phyloP scores from a whole-genome alignment of 1,284 basidiomycete species.

The Cutaneotrichosporon cutaneum region DNA sequence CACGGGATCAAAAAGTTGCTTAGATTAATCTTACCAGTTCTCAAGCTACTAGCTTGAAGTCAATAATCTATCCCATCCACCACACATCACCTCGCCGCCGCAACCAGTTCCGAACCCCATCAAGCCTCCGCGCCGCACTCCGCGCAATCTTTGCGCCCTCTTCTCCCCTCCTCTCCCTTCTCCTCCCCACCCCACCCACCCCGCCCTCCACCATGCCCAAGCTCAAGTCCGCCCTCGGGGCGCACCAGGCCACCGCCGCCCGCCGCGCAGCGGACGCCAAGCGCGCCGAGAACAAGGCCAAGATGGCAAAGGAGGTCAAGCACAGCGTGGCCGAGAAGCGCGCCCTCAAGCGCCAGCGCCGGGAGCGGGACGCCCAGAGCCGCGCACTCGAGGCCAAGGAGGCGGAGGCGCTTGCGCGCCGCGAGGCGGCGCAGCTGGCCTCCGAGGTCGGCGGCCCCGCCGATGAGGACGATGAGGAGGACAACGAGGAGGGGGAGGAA shows the following conservation, averaged over 20 bases:
- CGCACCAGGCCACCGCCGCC: slow-evolving; percentile 28
- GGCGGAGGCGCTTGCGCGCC: slow-evolving; percentile 3
- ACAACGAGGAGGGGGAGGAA: slow-evolving; percentile 1
- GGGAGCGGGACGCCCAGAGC: slow-evolving; percentile 9
- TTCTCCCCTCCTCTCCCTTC: background rate
- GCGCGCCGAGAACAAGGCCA: slow-evolving; percentile 11
- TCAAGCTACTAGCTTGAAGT: no score
- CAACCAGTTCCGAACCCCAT: no score
- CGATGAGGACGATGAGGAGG: background rate
- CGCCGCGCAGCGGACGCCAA: slow-evolving; percentile 21
- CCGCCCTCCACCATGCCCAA: slow-evolving; percentile 7
- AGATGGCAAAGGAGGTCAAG: slow-evolving; percentile 24
- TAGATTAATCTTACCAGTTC: no score
- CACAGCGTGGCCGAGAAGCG: slow-evolving; percentile 29
- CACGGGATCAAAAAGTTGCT: no score
- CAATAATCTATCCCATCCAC: no score
- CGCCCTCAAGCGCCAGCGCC: slow-evolving; percentile 27
- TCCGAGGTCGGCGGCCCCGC: background rate
- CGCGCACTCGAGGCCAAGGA: slow-evolving; percentile 9
- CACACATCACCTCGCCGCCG: no score
- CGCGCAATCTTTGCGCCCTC: no score
- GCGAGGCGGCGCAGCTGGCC: background rate
- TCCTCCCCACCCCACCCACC: background rate
- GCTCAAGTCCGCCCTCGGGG: slow-evolving; percentile 35
- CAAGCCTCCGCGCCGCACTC: no score